Evolutionary conservation across 176 grass and related monocot genomes (phyloP).

Genomic region (Aegilops speltoides): DNA sequence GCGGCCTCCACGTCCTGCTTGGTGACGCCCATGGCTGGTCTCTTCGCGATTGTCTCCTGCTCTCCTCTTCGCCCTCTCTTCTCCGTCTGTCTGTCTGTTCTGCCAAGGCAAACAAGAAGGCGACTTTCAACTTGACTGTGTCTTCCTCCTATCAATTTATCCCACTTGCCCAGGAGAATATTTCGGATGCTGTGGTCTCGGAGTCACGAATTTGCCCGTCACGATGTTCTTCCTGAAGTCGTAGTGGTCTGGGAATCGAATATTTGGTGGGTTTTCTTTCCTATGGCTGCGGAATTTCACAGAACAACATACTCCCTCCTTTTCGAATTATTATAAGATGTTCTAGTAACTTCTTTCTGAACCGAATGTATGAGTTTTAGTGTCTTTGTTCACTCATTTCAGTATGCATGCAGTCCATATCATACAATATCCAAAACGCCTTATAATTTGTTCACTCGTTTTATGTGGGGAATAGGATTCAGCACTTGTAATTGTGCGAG

Average conservation of each 20-base stretch:
- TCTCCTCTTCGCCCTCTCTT: neutral
- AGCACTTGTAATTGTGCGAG: neutral
- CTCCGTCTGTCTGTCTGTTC: neutral
- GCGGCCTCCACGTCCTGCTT: conserved; percentile 86
- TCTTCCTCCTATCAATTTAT: too few species aligned
- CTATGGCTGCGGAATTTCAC: neutral
- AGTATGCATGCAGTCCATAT: too few species aligned
- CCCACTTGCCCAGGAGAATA: neutral
- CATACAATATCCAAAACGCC: too few species aligned
- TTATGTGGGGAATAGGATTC: too few species aligned
- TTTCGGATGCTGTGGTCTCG: neutral
- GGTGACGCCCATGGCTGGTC: conserved; percentile 61
- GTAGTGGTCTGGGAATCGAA: conserved; percentile 29
- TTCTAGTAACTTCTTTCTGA: too few species aligned
- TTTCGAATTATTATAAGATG: too few species aligned
- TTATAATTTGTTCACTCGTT: too few species aligned
- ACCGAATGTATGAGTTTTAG: too few species aligned
- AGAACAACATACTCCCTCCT: neutral
- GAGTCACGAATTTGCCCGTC: neutral
- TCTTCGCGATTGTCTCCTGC: neutral
- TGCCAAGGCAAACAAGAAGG: neutral
- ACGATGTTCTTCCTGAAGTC: neutral
- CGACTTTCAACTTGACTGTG: neutral
- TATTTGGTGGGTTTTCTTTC: neutral
- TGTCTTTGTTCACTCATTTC: too few species aligned